A percentile compares a stretch with the other conserved stretches of the same genome.
Conservation (phyloP, 2,329 filamentous ascomycete genomes). For the Colletotrichum sp. region DNA sequence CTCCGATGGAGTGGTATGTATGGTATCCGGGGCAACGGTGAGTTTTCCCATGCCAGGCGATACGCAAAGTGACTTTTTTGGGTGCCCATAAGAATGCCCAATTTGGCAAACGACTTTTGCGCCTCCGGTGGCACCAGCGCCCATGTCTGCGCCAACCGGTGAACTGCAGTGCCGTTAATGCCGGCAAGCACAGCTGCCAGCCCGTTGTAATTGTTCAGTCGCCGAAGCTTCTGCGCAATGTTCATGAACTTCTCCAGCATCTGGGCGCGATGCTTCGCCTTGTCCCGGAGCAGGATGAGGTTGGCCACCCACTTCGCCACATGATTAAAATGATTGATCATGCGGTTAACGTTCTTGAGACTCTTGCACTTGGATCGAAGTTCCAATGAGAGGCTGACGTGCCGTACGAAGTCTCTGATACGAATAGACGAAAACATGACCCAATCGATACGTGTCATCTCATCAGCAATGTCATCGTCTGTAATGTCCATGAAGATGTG, state of each 20-base stretch:
- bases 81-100: conserved; percentile 91
- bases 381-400: conserved; percentile 77
- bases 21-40: conserved; percentile 85
- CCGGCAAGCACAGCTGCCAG: conserved; percentile 93
- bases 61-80: conserved; percentile 95
- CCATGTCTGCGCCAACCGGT: conserved; percentile 81
- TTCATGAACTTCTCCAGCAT: conserved; percentile 97
- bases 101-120: conserved; percentile 84
- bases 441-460: conserved; percentile 97
- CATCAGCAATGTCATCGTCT: conserved; percentile 85
- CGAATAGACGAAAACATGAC: conserved; percentile 96
- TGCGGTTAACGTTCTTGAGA: conserved; percentile 87
- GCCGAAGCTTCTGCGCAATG: conserved; percentile 83
- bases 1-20: conserved; percentile 90
- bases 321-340: conserved; percentile 93
- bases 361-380: conserved; percentile 78
- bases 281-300: conserved; percentile 88
- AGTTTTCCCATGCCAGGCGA: conserved; percentile 97
- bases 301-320: conserved; percentile 83
- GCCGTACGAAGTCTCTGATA: conserved; percentile 89
- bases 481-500: conserved; percentile 87
- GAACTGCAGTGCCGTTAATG: conserved; percentile 86
- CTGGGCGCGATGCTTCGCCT: conserved; percentile 90
- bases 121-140: conserved; percentile 74
- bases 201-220: conserved; percentile 96